Percentiles rank a stretch among this genome's conserved stretches.
Conservation (phyloP, 2,329 filamentous ascomycete species). For the Aspergillus bombycis region DNA sequence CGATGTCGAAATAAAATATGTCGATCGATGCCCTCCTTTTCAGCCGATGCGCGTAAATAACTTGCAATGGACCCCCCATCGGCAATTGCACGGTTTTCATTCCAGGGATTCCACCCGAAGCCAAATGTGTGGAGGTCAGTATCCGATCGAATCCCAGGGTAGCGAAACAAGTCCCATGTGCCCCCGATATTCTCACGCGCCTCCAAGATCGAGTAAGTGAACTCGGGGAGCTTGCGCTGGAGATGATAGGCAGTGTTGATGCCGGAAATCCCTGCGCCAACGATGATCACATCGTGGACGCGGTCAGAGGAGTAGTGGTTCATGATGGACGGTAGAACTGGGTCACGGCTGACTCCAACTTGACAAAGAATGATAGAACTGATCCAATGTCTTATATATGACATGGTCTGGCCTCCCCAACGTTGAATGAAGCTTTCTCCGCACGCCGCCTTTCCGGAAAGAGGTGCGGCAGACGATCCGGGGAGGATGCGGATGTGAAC, state of each 20-base stretch:
- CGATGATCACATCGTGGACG: conserved; percentile 52
- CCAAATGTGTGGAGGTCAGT: conserved; percentile 62
- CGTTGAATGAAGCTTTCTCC: too few species aligned
- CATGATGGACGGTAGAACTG: neutral
- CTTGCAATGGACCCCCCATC: conserved; percentile 52
- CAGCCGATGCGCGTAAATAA: conserved; percentile 56
- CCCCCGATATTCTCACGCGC: conserved; percentile 65
- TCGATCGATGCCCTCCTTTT: conserved; percentile 53
- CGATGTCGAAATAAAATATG: conserved; percentile 56
- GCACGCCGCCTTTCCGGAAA: too few species aligned
- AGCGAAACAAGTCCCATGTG: conserved; percentile 75
- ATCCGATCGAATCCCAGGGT: conserved; percentile 68
- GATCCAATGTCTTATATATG: too few species aligned
- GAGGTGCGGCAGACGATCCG: too few species aligned
- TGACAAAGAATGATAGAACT: neutral
- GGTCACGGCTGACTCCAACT: neutral
- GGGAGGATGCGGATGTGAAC: too few species aligned
- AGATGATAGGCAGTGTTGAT: conserved; percentile 70
- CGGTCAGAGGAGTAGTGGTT: neutral
- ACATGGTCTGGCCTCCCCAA: too few species aligned
- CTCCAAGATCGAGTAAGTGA: conserved; percentile 66
- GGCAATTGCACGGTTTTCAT: conserved; percentile 48
- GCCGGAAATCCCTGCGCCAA: conserved; percentile 70
- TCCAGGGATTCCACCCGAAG: conserved; percentile 70
- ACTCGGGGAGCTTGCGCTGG: conserved; percentile 55